Evolutionary conservation across 2,329 filamentous ascomycete genomes (phyloP).

Genomic region (Orbilia oligospora): DNA sequence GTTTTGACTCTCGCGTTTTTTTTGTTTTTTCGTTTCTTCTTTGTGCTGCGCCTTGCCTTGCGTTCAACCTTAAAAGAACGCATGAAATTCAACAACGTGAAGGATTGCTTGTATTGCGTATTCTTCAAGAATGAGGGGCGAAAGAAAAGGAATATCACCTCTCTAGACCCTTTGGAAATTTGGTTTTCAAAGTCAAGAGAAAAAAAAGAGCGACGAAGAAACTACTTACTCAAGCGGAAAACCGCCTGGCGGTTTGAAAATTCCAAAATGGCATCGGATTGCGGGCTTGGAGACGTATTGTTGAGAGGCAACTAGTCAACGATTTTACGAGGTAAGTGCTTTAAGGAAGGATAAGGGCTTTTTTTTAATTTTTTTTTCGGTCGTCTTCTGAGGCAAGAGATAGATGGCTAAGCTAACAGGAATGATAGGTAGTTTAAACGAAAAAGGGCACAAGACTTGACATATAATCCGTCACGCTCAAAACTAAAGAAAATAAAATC

Average conservation of each 20-base stretch:
- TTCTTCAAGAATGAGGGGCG: neutral
- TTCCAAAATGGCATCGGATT: neutral
- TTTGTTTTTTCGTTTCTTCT: neutral
- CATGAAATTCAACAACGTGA: constrained; percentile 43
- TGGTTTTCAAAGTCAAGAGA: constrained; percentile 28
- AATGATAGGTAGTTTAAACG: constrained; percentile 28
- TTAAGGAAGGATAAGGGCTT: constrained; percentile 27
- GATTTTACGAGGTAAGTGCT: neutral
- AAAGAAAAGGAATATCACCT: neutral
- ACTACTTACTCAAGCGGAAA: neutral
- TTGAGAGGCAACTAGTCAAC: neutral
- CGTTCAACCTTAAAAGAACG: constrained; percentile 34
- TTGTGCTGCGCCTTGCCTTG: constrained; percentile 39
- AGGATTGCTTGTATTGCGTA: constrained; percentile 28
- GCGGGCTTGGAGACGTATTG: constrained; percentile 4
- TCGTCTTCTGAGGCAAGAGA: constrained; percentile 8
- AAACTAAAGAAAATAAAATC: constrained; percentile 1
- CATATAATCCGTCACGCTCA: constrained; percentile 34
- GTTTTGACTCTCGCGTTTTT: constrained; percentile 18
- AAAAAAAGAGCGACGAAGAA: neutral
- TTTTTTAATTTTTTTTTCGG: constrained; percentile 26
- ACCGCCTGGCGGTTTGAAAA: constrained; percentile 7
- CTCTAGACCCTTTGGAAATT: neutral
- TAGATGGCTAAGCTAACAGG: constrained; percentile 24
- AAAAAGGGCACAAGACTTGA: constrained; percentile 17